Base-by-base conservation (phyloP, 2,329 filamentous ascomycete species). In the Claviceps africana region DNA sequence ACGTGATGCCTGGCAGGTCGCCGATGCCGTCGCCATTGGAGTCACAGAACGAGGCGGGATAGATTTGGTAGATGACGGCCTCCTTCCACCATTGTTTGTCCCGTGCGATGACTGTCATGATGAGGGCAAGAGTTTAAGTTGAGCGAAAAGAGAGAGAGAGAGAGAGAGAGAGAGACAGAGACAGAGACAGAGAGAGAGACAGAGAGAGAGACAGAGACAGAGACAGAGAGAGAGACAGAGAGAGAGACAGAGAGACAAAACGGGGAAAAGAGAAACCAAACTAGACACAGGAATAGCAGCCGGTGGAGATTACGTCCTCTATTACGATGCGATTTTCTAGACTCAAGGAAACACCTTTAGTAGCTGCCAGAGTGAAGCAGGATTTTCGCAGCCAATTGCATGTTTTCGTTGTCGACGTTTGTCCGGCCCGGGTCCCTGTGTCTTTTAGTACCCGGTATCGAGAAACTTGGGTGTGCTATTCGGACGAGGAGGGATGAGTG, bases 1-100 rank as follows among this genome's bases (percentile, higher is more conserved):
- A 74, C 11, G 77, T 75, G 53, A 85, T 79, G n/a, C 82, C 82
- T 7, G 71, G 73, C 19, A 86, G 66, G 56, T 83, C 77, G 11
- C 82, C 81, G 57, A 79, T 70, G 50, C 82, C 79, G 58, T 80
- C 75, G 39, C 72, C 72, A 53, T 81, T 78, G 55, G 72, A 73
- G 60, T 78, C 75, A 51, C 74, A 73, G 62, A 77, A 81, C 0
- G 75, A 78, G 0, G 77, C 72, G 1, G 78, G 78, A 64, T 79
- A 81, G 57, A 81, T 76, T 58, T 81, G 77, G 59, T 81, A 81
- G 51, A 81, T 70, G 3, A 75, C 69, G 48, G 68, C 71, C 58
- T 79, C 73, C 62, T 79, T 79, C 77, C 77, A 80, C 76, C 77
- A 80, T 52, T 57, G 48, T 49, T 56, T 60, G 25, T 57, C 57